Evolutionary conservation across 73 alveolate genomes (phyloP), one percentile per base, ranked within the genome.

Genomic region (Paraurostyla sp.): DNA sequence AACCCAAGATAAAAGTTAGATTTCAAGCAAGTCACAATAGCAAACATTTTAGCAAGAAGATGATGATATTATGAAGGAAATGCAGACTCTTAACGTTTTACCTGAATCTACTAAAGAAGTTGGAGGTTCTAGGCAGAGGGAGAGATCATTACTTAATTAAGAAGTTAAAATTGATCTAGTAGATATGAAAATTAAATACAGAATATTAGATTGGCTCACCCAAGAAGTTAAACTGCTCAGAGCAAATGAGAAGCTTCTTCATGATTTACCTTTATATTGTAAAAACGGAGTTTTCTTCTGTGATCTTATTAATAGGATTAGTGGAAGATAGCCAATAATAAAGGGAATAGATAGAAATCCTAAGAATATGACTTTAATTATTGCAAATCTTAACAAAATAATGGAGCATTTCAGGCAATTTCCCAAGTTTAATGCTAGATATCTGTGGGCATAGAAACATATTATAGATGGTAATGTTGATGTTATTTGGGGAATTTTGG

Each of bases 261-360:
- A 58, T 43, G 89, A 80, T 73, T 50, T 92, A 27, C 95, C 94
- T 18, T 56, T 60, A 25, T 92, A 76, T 59, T 93, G 97, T 76
- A 59, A 83, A 49, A 93, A 78, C 60, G 97, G 97, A 4, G 97
- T 89, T 29, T 41, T 93, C 27, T 69, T 93, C 48, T 83, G 92
- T 48, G 97, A 93, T 58, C 38, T 93, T 16, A 38, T 90, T 11
- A 89, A 83, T 30, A 85, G 95, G 33, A 33, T 76, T 15, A 60
- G 87, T 63, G 86, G 91, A 6, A 81, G 41, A 40, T 69, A 71
- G 40, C 82, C 89, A n/a, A 88, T 83, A 15, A 71, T 93, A 0
- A 93, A 93, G 50, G 97, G 97, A 27, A 80, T 93, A 30, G 94
- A 90, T n/a, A 81, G 95, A 58, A 86, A 71, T 40, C 95, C 97